phyloP scores from a whole-genome alignment of 345 rosid genomes.

The Brassica juncea region DNA sequence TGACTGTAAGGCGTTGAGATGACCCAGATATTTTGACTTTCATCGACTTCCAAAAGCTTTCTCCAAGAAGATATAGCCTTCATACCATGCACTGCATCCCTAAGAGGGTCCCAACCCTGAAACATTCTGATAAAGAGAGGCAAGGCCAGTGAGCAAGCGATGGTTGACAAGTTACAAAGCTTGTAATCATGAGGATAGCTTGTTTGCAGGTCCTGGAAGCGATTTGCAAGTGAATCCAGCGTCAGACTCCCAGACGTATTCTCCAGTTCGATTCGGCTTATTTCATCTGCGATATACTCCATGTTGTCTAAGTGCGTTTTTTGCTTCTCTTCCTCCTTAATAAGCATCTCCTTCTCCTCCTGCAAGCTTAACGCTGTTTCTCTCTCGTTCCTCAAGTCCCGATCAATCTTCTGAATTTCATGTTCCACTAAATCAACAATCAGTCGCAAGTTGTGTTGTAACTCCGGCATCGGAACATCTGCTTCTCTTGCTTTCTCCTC shows the following conservation, averaged over 20 bases:
- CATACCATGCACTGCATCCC: constrained; percentile 62
- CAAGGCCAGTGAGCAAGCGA: constrained; percentile 78
- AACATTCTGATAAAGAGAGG: constrained; percentile 83
- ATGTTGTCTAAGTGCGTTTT: constrained; percentile 61
- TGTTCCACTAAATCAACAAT: constrained; percentile 81
- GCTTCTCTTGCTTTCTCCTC: constrained; percentile 83
- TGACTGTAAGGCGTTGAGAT: constrained; percentile 66
- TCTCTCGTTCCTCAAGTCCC: constrained; percentile 80
- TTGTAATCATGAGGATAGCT: constrained; percentile 69
- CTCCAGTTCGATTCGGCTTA: constrained; percentile 61
- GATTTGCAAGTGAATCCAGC: constrained; percentile 57
- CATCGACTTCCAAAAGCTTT: constrained; percentile 65
- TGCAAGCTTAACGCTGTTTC: constrained; percentile 86
- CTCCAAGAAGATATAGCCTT: constrained; percentile 67
- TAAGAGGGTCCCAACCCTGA: constrained; percentile 95
- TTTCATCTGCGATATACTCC: constrained; percentile 56
- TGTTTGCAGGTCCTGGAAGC: constrained; percentile 55
- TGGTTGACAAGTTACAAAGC: constrained; percentile 70
- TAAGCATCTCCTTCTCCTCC: constrained; percentile 76
- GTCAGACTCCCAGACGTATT: constrained; percentile 60
- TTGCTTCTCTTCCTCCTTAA: constrained; percentile 52
- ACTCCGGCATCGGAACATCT: constrained; percentile 92
- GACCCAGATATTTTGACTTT: constrained; percentile 69
- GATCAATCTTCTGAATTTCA: constrained; percentile 85
- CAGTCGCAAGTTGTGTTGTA: constrained; percentile 79